These are phyloP conservation scores for Knufia petricola DNA, from an alignment of 2,329 filamentous ascomycete genomes.

Conservation along the genomic window DNA sequence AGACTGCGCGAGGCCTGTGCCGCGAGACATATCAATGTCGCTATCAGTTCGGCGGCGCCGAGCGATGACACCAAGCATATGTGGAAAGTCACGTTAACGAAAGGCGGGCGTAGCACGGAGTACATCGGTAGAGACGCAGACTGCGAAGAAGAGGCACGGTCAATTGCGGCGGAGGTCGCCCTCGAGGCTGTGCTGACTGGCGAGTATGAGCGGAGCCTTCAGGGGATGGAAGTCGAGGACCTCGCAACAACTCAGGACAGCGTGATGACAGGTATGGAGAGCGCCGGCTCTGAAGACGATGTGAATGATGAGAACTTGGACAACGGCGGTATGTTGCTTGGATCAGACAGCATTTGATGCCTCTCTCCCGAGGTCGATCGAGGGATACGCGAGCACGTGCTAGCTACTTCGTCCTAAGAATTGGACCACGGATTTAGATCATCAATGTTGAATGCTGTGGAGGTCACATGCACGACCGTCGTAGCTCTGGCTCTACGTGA, in stretches of 20 bases:
- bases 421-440: too few species aligned
- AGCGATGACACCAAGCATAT: slow-evolving; percentile 4
- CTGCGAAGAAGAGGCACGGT: slow-evolving; percentile 16
- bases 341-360: too few species aligned
- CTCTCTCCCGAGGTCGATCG: too few species aligned
- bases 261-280: background rate
- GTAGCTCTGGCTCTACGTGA: too few species aligned
- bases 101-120: background rate
- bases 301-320: background rate
- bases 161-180: slow-evolving; percentile 14
- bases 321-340: background rate
- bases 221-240: background rate
- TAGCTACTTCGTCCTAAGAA: too few species aligned
- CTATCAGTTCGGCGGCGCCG: slow-evolving; percentile 3
- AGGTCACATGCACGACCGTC: too few species aligned
- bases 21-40: slow-evolving; percentile 9
- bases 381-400: too few species aligned
- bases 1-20: background rate
- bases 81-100: slow-evolving; percentile 12
- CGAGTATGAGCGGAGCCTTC: background rate
- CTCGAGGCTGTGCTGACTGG: slow-evolving; percentile 5
- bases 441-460: too few species aligned
- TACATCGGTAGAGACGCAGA: slow-evolving; percentile 11
- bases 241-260: background rate
- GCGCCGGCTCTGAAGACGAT: background rate